Conservation (phyloP, 768 basidiomycete genomes). For the Albatrellus ellisii region DNA sequence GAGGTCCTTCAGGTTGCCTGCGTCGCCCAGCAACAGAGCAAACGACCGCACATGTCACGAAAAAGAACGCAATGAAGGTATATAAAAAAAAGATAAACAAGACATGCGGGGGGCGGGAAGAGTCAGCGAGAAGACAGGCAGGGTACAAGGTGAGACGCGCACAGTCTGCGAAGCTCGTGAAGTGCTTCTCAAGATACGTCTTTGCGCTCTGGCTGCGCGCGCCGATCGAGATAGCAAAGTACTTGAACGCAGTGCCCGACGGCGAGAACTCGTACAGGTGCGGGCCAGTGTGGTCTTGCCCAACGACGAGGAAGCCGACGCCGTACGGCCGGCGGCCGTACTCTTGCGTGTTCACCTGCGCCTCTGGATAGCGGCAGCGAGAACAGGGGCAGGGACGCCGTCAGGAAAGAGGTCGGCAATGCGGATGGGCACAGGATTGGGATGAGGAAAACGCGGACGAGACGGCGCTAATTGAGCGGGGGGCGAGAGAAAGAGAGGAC, state of each 20-base stretch:
- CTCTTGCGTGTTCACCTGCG: slow-evolving; percentile 97
- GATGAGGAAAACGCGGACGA: slow-evolving; percentile 1
- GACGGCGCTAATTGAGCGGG: background rate
- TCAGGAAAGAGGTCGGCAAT: too few species aligned
- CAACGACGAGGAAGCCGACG: slow-evolving; percentile 96
- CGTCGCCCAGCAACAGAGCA: background rate
- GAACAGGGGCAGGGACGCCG: too few species aligned
- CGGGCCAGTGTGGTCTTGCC: slow-evolving; percentile 91
- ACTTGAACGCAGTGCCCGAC: slow-evolving; percentile 94
- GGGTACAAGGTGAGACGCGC: slow-evolving; percentile 20
- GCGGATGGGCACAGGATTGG: too few species aligned
- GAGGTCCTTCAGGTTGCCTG: slow-evolving; percentile 77
- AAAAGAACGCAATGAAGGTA: too few species aligned
- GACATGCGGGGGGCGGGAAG: background rate
- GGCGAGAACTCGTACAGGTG: slow-evolving; percentile 99
- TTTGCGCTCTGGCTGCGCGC: slow-evolving; percentile 97
- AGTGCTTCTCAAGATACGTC: slow-evolving; percentile 95
- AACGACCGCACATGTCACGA: background rate
- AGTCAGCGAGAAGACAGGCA: background rate
- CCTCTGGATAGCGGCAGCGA: slow-evolving; percentile 58
- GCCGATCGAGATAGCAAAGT: slow-evolving; percentile 97
- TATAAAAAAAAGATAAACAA: too few species aligned
- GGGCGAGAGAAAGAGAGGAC: background rate
- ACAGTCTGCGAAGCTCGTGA: slow-evolving; percentile 80
- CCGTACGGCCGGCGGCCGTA: slow-evolving; percentile 97